These are phyloP conservation scores for Penicillium steckii DNA, from an alignment of 495 filamentous ascomycete species.

Conservation along the genomic window DNA sequence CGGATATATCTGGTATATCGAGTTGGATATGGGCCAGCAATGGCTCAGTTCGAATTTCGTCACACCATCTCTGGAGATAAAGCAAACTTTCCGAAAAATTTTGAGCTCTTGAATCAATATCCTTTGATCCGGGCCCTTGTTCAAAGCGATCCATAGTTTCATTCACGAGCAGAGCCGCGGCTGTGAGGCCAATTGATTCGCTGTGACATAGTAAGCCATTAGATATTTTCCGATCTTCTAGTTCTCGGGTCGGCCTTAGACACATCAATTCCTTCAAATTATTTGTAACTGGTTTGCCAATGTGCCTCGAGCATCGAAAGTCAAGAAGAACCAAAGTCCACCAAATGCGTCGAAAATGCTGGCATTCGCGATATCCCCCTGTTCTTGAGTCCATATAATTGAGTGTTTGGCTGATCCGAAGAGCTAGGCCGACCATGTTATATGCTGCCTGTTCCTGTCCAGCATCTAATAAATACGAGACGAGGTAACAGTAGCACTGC, in stretches of 20 bases:
- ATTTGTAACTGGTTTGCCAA: constrained; percentile 24
- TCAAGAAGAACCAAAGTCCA: constrained; percentile 34
- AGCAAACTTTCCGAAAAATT: not conserved
- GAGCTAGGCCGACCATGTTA: constrained; percentile 30
- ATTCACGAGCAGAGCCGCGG: constrained; percentile 17
- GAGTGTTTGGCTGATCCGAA: constrained; percentile 30
- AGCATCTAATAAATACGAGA: constrained; percentile 18
- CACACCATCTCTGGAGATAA: constrained; percentile 14
- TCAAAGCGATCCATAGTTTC: constrained; percentile 10
- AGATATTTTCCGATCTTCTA: not conserved
- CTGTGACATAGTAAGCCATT: constrained; percentile 14
- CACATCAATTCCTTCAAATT: constrained; percentile 17
- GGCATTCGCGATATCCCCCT: not conserved
- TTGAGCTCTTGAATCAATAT: constrained; percentile 1
- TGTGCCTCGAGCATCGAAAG: constrained; percentile 31
- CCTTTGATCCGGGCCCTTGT: not conserved
- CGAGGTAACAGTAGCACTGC: constrained; percentile 28
- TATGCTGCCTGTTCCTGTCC: constrained; percentile 31
- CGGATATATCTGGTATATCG: constrained; percentile 3
- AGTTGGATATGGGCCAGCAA: constrained; percentile 3
- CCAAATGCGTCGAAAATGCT: constrained; percentile 22
- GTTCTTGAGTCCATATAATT: constrained; percentile 10
- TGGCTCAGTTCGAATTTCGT: not conserved
- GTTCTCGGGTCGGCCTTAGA: constrained; percentile 1
- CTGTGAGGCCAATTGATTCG: constrained; percentile 23